phyloP scores from a whole-genome alignment of 805 yeast species.

The Candida nanaspora region DNA sequence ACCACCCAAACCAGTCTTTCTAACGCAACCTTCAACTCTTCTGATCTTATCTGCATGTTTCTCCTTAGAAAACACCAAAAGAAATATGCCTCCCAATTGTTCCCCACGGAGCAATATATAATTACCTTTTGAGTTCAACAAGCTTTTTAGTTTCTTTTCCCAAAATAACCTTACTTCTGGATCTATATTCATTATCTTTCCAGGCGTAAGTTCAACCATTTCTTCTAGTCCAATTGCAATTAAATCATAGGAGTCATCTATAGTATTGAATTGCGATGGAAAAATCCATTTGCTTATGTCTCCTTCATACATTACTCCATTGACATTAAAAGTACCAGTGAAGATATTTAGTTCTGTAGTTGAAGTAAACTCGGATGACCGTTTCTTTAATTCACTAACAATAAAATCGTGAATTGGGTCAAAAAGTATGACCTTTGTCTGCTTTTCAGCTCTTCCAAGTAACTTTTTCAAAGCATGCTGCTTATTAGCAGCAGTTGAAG shows the following conservation, averaged over 20 bases:
- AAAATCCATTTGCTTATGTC: conserved; percentile 37
- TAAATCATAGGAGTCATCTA: conserved; percentile 43
- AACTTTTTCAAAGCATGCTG: conserved; percentile 40
- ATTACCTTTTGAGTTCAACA: conserved; percentile 32
- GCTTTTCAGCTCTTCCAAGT: conserved; percentile 41
- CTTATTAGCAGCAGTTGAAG: conserved; percentile 8
- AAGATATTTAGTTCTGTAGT: conserved; percentile 34
- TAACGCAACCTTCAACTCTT: conserved; percentile 62
- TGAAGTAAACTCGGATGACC: conserved; percentile 33
- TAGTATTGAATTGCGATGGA: conserved; percentile 23
- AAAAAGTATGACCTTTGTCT: conserved; percentile 33
- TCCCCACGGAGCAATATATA: conserved; percentile 63
- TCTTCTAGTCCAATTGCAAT: conserved; percentile 86
- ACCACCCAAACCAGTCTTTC: conserved; percentile 93
- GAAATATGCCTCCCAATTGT: conserved; percentile 79
- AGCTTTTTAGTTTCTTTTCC: conserved; percentile 53
- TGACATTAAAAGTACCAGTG: conserved; percentile 49
- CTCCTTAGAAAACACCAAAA: conserved; percentile 60
- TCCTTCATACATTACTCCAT: conserved; percentile 39
- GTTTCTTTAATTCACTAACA: conserved; percentile 31
- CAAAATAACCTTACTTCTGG: conserved; percentile 50
- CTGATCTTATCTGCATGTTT: conserved; percentile 44
- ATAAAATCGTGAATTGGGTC: conserved; percentile 53
- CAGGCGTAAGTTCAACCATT: conserved; percentile 74
- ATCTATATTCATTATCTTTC: conserved; percentile 78